Conservation (phyloP, 164 flowering plant genomes). For the Sedum album region DNA sequence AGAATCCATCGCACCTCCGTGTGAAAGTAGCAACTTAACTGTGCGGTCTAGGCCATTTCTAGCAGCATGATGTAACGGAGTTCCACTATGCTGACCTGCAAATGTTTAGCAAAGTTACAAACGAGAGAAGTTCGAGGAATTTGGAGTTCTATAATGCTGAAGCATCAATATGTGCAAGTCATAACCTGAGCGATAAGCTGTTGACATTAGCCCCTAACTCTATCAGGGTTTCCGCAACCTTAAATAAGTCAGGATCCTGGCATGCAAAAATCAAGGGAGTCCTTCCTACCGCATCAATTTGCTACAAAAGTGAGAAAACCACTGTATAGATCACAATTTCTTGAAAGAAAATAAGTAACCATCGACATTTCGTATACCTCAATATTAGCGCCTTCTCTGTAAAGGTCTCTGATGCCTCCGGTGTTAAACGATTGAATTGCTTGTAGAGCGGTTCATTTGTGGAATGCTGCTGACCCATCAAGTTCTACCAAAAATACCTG, state of each 20-base stretch:
- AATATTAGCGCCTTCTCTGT: constrained; percentile 51
- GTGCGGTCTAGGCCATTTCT: constrained; percentile 13
- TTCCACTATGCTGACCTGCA: constrained; percentile 13
- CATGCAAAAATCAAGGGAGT: constrained; percentile 16
- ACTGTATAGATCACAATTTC: too few species aligned
- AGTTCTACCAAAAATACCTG: neutral
- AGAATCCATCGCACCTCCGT: constrained; percentile 12
- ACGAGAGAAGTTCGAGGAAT: too few species aligned
- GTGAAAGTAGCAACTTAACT: constrained; percentile 14
- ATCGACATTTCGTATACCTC: constrained; percentile 33
- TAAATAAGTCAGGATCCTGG: constrained; percentile 10
- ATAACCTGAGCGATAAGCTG: constrained; percentile 14
- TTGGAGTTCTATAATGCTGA: too few species aligned
- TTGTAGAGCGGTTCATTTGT: constrained; percentile 52
- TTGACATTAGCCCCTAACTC: constrained; percentile 16
- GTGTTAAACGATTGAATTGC: constrained; percentile 38
- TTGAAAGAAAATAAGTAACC: too few species aligned
- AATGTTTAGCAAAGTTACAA: neutral
- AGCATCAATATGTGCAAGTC: neutral
- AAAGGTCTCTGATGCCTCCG: constrained; percentile 45
- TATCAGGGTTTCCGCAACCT: constrained; percentile 13
- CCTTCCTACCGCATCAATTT: constrained; percentile 12
- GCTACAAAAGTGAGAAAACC: constrained; percentile 5
- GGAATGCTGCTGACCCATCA: constrained; percentile 58
- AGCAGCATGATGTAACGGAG: constrained; percentile 17